Evolutionary conservation across 768 basidiomycete species (phyloP).

Genomic region (Hysterangium stoloniferum): DNA sequence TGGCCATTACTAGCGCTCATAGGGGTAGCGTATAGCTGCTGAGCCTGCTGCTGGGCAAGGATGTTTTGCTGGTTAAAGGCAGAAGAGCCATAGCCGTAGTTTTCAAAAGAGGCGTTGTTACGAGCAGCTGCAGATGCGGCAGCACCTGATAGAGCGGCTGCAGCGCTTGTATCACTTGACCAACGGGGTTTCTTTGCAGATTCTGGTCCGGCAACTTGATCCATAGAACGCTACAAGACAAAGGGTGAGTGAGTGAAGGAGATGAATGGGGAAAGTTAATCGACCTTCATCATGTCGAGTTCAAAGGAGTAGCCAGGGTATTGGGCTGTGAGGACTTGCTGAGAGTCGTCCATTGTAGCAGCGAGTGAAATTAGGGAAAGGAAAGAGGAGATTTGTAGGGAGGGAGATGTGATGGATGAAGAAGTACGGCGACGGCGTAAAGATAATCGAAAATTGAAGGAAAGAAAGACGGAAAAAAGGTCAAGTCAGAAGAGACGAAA

Average conservation of each 20-base stretch:
- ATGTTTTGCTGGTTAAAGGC: slow-evolving; percentile 52
- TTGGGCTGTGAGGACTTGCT: slow-evolving; percentile 60
- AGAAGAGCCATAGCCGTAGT: slow-evolving; percentile 81
- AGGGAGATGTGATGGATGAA: slow-evolving; percentile 35
- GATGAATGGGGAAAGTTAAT: slow-evolving; percentile 14
- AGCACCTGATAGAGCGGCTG: slow-evolving; percentile 27
- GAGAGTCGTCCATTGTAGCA: slow-evolving; percentile 62
- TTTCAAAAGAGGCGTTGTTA: slow-evolving; percentile 64
- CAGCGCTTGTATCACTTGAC: slow-evolving; percentile 42
- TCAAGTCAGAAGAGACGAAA: slow-evolving; percentile 12
- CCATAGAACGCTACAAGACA: slow-evolving; percentile 71
- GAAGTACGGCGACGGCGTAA: slow-evolving; percentile 17
- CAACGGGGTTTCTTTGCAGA: slow-evolving; percentile 80
- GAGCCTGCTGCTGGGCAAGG: slow-evolving; percentile 24
- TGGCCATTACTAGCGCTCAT: slow-evolving; percentile 49
- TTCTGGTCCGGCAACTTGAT: slow-evolving; percentile 72
- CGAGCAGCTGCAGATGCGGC: slow-evolving; percentile 27
- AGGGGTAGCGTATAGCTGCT: slow-evolving; percentile 44
- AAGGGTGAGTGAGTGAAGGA: neutral
- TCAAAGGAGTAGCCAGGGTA: slow-evolving; percentile 72
- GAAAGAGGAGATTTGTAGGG: slow-evolving; percentile 11
- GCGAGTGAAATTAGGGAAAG: slow-evolving; percentile 11
- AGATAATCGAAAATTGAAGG: slow-evolving; percentile 7
- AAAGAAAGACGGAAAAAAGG: slow-evolving; percentile 5
- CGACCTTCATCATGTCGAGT: slow-evolving; percentile 89